A percentile compares a stretch with the other conserved stretches of the same genome.
These are phyloP conservation scores for Paramyrothecium sp. DNA, from an alignment of 2,329 filamentous ascomycete species.

Conservation along the genomic window DNA sequence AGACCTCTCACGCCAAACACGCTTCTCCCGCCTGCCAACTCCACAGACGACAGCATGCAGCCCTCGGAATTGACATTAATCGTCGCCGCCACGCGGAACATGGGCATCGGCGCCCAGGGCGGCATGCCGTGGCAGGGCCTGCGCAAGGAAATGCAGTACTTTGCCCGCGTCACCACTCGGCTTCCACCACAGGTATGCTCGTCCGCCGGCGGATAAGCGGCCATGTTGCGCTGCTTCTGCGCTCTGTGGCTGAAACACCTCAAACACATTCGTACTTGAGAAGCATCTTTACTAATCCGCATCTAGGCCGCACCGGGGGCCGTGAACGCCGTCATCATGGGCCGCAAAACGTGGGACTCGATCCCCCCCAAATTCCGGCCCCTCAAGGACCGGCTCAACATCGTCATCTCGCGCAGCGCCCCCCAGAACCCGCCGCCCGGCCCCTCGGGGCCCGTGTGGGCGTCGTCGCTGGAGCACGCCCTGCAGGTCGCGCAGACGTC, in stretches of 20 bases:
- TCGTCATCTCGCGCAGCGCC: conserved; percentile 68
- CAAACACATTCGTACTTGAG: background rate
- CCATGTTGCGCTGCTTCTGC: background rate
- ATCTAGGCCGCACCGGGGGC: conserved; percentile 28
- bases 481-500: conserved; percentile 40
- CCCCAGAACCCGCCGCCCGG: conserved; percentile 10
- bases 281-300: background rate
- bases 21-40: background rate
- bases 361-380: conserved; percentile 80
- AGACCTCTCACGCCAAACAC: background rate
- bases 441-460: conserved; percentile 49
- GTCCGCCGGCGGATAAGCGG: background rate
- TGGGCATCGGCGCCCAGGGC: conserved; percentile 83
- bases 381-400: conserved; percentile 75
- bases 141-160: conserved; percentile 91
- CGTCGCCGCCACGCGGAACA: conserved; percentile 84
- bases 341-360: conserved; percentile 93
- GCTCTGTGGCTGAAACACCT: background rate
- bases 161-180: conserved; percentile 83
- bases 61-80: conserved; percentile 76
- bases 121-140: conserved; percentile 86
- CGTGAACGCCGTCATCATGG: conserved; percentile 87
- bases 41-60: conserved; percentile 22
- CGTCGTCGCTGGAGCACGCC: conserved; percentile 57
- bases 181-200: conserved; percentile 39